Evolutionary conservation across 371 early-diverging fungal genomes (phyloP).

Genomic region (Neoconidiobolus thromboides): DNA sequence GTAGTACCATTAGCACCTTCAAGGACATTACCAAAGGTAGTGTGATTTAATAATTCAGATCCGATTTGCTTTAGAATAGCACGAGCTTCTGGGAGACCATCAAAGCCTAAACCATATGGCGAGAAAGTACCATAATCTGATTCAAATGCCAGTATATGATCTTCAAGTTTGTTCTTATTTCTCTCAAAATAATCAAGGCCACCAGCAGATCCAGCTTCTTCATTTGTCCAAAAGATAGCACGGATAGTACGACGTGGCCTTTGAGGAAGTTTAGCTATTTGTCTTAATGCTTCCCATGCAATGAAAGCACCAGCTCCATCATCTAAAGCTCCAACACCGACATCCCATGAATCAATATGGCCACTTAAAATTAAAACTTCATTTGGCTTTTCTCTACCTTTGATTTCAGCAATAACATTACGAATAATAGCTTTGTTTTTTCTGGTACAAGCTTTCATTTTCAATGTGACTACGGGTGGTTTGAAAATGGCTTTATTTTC

Average conservation of each 20-base stretch:
- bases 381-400: conserved; percentile 23
- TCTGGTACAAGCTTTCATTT: conserved; percentile 16
- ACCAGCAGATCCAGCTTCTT: conserved; percentile 28
- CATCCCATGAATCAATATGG: conserved; percentile 37
- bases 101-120: conserved; percentile 25
- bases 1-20: background rate
- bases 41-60: background rate
- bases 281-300: conserved; percentile 26
- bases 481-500: conserved; percentile 9
- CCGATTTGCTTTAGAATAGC: background rate
- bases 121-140: conserved; percentile 31
- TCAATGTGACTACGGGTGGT: conserved; percentile 21
- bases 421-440: conserved; percentile 15
- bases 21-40: background rate
- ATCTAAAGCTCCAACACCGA: conserved; percentile 30
- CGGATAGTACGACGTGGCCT: conserved; percentile 30
- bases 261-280: conserved; percentile 15
- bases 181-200: conserved; percentile 21
- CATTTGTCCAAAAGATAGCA: conserved; percentile 32
- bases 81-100: background rate
- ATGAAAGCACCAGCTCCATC: conserved; percentile 30
- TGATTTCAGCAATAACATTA: conserved; percentile 28
- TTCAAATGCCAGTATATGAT: conserved; percentile 25
- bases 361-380: conserved; percentile 31
- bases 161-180: conserved; percentile 16